Conservation (phyloP, 768 basidiomycete genomes). For the Tylopilus plumbeoviolaceoides region DNA sequence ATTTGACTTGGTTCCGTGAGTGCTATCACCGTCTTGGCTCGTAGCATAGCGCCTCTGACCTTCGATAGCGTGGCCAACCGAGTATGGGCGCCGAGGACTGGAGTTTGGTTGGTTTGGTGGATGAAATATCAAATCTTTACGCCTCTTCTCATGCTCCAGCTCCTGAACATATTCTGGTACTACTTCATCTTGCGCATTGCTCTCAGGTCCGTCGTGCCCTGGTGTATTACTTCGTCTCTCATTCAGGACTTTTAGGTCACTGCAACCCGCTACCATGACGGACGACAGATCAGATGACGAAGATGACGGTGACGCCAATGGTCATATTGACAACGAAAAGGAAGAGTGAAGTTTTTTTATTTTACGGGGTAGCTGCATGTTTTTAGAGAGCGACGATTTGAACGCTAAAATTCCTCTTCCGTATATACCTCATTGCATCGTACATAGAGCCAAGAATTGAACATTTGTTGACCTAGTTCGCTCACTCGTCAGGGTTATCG, state of each 20-base stretch:
- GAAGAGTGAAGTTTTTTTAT: constrained; percentile 23
- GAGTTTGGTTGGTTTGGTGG: constrained; percentile 72
- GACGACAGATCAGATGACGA: constrained; percentile 86
- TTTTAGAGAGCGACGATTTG: constrained; percentile 2
- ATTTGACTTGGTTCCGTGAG: constrained; percentile 71
- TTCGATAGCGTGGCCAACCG: constrained; percentile 47
- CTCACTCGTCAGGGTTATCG: constrained; percentile 5
- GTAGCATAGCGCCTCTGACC: constrained; percentile 1
- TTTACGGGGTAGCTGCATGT: not conserved
- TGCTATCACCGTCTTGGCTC: constrained; percentile 9
- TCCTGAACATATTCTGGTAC: constrained; percentile 94
- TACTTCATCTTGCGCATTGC: constrained; percentile 77
- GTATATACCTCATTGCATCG: constrained; percentile 9
- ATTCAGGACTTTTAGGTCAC: constrained; percentile 40
- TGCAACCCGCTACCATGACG: constrained; percentile 42
- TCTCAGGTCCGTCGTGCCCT: constrained; percentile 49
- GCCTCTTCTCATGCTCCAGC: constrained; percentile 71
- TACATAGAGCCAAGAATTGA: constrained; percentile 3
- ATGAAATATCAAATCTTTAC: constrained; percentile 78
- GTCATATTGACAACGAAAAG: constrained; percentile 26
- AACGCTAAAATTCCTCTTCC: constrained; percentile 1
- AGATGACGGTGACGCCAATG: constrained; percentile 41
- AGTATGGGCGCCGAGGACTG: constrained; percentile 56
- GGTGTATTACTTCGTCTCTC: not conserved
- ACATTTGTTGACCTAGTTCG: not conserved